These are phyloP conservation scores for Suhomyces yuchorum DNA, from an alignment of 1,139 yeast genomes.

Conservation along the genomic window DNA sequence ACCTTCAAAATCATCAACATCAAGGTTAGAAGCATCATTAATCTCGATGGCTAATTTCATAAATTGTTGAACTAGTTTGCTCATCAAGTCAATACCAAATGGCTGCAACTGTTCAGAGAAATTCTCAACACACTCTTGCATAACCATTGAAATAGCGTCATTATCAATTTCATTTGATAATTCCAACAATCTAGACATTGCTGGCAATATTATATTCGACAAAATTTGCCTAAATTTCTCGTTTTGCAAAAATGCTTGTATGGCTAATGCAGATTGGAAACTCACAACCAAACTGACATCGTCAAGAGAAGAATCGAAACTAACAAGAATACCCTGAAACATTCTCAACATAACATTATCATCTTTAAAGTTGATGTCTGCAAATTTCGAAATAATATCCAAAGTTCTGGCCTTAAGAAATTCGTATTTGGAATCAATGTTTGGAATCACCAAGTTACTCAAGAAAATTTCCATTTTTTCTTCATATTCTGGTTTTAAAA, in stretches of 20 bases:
- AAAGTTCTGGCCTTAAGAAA: slow-evolving; percentile 84
- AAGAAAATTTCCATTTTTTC: slow-evolving; percentile 72
- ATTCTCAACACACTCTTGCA: slow-evolving; percentile 93
- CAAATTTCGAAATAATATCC: slow-evolving; percentile 70
- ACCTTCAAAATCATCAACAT: slow-evolving; percentile 40
- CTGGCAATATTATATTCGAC: slow-evolving; percentile 68
- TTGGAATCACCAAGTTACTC: slow-evolving; percentile 67
- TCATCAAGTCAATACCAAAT: slow-evolving; percentile 85
- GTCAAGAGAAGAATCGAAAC: slow-evolving; percentile 50
- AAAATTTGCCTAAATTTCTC: slow-evolving; percentile 70
- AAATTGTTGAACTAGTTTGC: slow-evolving; percentile 77
- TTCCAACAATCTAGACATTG: slow-evolving; percentile 77
- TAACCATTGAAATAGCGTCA: slow-evolving; percentile 84
- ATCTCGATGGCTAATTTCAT: slow-evolving; percentile 72
- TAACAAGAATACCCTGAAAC: slow-evolving; percentile 66
- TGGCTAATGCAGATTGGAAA: slow-evolving; percentile 80
- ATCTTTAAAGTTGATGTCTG: slow-evolving; percentile 60
- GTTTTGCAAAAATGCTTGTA: slow-evolving; percentile 74
- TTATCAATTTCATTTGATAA: slow-evolving; percentile 83
- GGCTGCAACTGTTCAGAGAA: slow-evolving; percentile 90
- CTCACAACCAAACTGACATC: slow-evolving; percentile 69
- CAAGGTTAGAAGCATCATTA: slow-evolving; percentile 58
- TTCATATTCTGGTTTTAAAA: slow-evolving; percentile 54
- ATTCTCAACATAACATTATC: slow-evolving; percentile 52
- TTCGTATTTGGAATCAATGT: slow-evolving; percentile 63